Percentiles rank a stretch among this genome's conserved stretches.
phyloP scores from a whole-genome alignment of 1,284 basidiomycete genomes.

The Butyriboletus regius region DNA sequence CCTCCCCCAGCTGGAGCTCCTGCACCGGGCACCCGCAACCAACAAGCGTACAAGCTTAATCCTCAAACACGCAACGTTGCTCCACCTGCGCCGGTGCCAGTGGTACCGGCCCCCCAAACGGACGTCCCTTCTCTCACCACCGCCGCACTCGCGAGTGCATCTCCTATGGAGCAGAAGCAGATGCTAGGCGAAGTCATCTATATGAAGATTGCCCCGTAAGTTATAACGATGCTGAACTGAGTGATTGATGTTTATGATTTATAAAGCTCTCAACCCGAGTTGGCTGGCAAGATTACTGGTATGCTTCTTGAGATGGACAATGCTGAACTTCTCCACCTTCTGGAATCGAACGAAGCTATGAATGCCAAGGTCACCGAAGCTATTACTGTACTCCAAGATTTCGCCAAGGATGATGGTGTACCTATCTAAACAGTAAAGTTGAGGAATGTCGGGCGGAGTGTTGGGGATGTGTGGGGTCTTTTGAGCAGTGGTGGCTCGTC shows the following conservation, averaged over 20 bases:
- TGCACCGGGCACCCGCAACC: slow-evolving; percentile 35
- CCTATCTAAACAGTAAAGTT: slow-evolving; percentile 1
- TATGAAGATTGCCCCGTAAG: slow-evolving; percentile 76
- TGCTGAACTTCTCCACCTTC: slow-evolving; percentile 75
- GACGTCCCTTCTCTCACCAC: slow-evolving; percentile 47
- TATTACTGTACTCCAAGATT: slow-evolving; percentile 71
- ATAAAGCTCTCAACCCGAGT: slow-evolving; percentile 64
- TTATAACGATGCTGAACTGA: slow-evolving; percentile 21
- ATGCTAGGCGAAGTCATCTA: slow-evolving; percentile 91
- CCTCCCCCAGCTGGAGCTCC: slow-evolving; percentile 41
- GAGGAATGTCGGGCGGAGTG: not conserved
- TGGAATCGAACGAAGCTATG: slow-evolving; percentile 76
- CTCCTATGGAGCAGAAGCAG: slow-evolving; percentile 90
- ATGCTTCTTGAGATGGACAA: slow-evolving; percentile 99
- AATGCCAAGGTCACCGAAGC: slow-evolving; percentile 85
- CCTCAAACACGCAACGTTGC: slow-evolving; percentile 37
- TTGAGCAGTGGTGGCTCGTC: slow-evolving; percentile 33
- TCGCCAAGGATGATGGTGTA: slow-evolving; percentile 47
- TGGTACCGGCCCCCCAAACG: slow-evolving; percentile 36
- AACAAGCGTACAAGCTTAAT: slow-evolving; percentile 38
- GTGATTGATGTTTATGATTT: slow-evolving; percentile 15
- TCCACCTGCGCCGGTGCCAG: slow-evolving; percentile 33
- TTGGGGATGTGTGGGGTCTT: slow-evolving; percentile 13
- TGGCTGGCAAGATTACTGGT: slow-evolving; percentile 95
- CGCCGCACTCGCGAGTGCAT: slow-evolving; percentile 61